Evolutionary conservation across 2,329 filamentous ascomycete genomes (phyloP).

Genomic region (Mollisia scopiformis): DNA sequence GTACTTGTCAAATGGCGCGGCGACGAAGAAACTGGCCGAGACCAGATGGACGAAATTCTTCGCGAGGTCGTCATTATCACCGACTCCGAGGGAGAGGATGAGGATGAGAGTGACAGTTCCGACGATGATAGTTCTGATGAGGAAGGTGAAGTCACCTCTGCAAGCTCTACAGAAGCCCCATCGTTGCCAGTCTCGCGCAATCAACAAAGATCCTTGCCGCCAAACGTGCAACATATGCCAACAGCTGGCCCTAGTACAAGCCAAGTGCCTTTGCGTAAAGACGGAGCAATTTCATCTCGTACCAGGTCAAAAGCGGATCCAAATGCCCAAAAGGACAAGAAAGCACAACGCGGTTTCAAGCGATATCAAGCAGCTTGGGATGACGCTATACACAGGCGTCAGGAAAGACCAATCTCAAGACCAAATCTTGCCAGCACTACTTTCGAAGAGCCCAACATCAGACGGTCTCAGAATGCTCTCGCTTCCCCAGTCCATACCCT

Average conservation of each 20-base stretch:
- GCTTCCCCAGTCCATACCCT: not conserved
- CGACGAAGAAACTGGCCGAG: slow-evolving; percentile 69
- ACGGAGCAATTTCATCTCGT: slow-evolving; percentile 23
- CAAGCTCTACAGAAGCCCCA: slow-evolving; percentile 20
- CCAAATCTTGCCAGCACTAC: not conserved
- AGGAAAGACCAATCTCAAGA: slow-evolving; percentile 4
- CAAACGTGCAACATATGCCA: not conserved
- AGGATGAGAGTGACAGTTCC: slow-evolving; percentile 18
- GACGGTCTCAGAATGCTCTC: not conserved
- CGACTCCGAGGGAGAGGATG: slow-evolving; percentile 36
- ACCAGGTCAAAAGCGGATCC: slow-evolving; percentile 22
- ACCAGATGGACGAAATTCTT: slow-evolving; percentile 68
- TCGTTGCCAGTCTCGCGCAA: slow-evolving; percentile 16
- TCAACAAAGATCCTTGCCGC: slow-evolving; percentile 14
- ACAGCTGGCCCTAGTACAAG: not conserved
- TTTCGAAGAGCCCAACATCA: not conserved
- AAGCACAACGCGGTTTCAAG: slow-evolving; percentile 34
- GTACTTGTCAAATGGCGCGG: slow-evolving; percentile 73
- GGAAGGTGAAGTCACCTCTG: slow-evolving; percentile 30
- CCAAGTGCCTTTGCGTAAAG: not conserved
- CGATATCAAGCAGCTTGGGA: slow-evolving; percentile 40
- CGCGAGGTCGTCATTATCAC: slow-evolving; percentile 66
- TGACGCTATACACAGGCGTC: slow-evolving; percentile 33
- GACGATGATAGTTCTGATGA: slow-evolving; percentile 23
- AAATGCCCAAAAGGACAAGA: slow-evolving; percentile 24